Percentiles rank a stretch among this genome's conserved stretches.
These are phyloP conservation scores for Aspergillus puulaauensis DNA, from an alignment of 2,329 filamentous ascomycete species.

Conservation along the genomic window DNA sequence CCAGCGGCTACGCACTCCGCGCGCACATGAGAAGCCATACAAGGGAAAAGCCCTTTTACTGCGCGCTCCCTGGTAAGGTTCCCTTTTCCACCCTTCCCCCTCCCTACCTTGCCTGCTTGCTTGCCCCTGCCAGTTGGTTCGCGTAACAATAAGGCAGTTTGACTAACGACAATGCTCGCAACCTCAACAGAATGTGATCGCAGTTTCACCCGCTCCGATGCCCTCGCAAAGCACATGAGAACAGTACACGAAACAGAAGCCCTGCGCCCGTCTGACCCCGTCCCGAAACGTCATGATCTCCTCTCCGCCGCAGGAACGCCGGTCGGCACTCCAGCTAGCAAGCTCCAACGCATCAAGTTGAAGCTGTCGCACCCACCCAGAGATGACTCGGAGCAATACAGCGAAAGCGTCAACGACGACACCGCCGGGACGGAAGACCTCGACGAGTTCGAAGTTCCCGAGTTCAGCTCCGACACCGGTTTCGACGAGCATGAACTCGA, in stretches of 20 bases:
- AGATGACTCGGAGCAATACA: constrained; percentile 29
- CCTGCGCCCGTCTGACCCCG: constrained; percentile 64
- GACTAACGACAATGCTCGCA: constrained; percentile 7
- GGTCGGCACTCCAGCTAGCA: constrained; percentile 31
- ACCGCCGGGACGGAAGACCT: constrained; percentile 34
- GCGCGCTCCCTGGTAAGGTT: constrained; percentile 77
- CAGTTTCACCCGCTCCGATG: constrained; percentile 93
- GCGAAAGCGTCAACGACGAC: constrained; percentile 27
- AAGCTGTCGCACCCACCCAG: constrained; percentile 39
- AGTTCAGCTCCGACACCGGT: constrained; percentile 41
- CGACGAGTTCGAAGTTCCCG: constrained; percentile 36
- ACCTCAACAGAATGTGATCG: constrained; percentile 79
- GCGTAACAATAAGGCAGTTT: neutral
- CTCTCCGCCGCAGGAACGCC: constrained; percentile 28
- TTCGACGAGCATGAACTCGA: constrained; percentile 46
- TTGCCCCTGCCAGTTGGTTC: neutral
- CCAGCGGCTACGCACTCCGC: constrained; percentile 91
- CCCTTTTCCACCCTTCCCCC: neutral
- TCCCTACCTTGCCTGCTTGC: neutral
- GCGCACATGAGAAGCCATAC: constrained; percentile 98
- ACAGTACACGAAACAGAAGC: constrained; percentile 98
- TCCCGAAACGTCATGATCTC: constrained; percentile 39
- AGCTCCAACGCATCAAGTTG: constrained; percentile 43
- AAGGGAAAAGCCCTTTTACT: constrained; percentile 97
- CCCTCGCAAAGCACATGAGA: constrained; percentile 96